These are phyloP conservation scores for Fomitopsis palustris DNA, from an alignment of 1,284 basidiomycete species.

Conservation along the genomic window DNA sequence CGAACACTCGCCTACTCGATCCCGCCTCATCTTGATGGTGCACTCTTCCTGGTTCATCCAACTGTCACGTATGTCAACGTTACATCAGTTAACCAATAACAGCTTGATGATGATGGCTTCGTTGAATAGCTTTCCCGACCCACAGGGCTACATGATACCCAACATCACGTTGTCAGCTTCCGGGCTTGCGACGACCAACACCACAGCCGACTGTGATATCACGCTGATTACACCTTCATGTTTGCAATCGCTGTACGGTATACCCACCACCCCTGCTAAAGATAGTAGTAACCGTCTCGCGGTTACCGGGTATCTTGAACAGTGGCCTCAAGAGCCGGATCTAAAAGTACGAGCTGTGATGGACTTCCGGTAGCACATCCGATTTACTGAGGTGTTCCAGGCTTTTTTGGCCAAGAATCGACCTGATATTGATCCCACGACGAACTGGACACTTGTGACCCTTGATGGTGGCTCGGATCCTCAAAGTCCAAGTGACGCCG, in stretches of 20 bases:
- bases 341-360: slow-evolving; percentile 30
- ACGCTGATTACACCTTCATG: slow-evolving; percentile 50
- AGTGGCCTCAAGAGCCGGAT: slow-evolving; percentile 50
- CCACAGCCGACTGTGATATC: slow-evolving; percentile 3
- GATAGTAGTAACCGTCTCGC: slow-evolving; percentile 46
- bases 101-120: not conserved
- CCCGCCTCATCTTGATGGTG: slow-evolving; percentile 28
- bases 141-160: too few relatives aligned
- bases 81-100: not conserved
- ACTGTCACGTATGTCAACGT: slow-evolving; percentile 16
- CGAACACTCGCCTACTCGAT: slow-evolving; percentile 38
- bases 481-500: slow-evolving; percentile 13
- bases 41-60: slow-evolving; percentile 35
- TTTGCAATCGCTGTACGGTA: slow-evolving; percentile 50
- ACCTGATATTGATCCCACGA: slow-evolving; percentile 38
- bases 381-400: slow-evolving; percentile 22
- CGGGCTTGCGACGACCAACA: slow-evolving; percentile 33
- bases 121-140: not conserved
- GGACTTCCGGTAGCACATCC: too few relatives aligned
- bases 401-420: slow-evolving; percentile 48
- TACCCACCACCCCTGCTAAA: slow-evolving; percentile 41
- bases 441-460: slow-evolving; percentile 7
- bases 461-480: slow-evolving; percentile 33
- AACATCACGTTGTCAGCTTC: not conserved
- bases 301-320: slow-evolving; percentile 50